Conservation (phyloP, 2,329 filamentous ascomycete genomes). For the Ascochyta fabae region DNA sequence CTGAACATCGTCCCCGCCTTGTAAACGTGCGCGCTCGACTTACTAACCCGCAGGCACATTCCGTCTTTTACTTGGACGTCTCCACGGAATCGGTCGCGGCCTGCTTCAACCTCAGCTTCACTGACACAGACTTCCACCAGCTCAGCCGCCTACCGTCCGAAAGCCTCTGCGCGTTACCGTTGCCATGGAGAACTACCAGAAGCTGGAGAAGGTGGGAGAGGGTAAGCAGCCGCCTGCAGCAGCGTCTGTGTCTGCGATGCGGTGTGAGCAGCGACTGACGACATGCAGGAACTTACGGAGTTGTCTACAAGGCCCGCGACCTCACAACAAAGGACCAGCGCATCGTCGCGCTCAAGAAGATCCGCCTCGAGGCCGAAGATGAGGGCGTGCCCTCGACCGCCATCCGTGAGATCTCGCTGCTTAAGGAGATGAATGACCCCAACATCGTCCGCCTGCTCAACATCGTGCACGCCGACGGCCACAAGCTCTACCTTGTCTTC, state of each 20-base stretch:
- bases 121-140: not conserved
- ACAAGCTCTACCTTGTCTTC: slow-evolving; percentile 92
- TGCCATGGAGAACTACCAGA: slow-evolving; percentile 93
- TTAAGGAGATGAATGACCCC: slow-evolving; percentile 92
- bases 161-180: slow-evolving; percentile 19
- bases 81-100: not conserved
- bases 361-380: slow-evolving; percentile 92
- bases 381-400: slow-evolving; percentile 92
- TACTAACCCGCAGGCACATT: slow-evolving; percentile 40
- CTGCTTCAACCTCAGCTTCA: not conserved
- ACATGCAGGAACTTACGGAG: slow-evolving; percentile 83
- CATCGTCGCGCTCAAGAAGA: slow-evolving; percentile 94
- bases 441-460: slow-evolving; percentile 89
- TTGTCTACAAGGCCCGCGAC: slow-evolving; percentile 93
- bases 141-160: slow-evolving; percentile 33
- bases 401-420: slow-evolving; percentile 90
- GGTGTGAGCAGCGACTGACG: not conserved
- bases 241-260: not conserved
- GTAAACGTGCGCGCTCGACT: slow-evolving; percentile 11
- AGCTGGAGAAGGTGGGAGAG: slow-evolving; percentile 95
- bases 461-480: slow-evolving; percentile 92
- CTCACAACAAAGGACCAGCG: slow-evolving; percentile 76
- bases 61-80: not conserved
- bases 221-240: slow-evolving; percentile 59
- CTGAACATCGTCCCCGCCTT: slow-evolving; percentile 21